Conservation (phyloP, 352 stramenopile genomes). For the Aphanomyces euteiches region DNA sequence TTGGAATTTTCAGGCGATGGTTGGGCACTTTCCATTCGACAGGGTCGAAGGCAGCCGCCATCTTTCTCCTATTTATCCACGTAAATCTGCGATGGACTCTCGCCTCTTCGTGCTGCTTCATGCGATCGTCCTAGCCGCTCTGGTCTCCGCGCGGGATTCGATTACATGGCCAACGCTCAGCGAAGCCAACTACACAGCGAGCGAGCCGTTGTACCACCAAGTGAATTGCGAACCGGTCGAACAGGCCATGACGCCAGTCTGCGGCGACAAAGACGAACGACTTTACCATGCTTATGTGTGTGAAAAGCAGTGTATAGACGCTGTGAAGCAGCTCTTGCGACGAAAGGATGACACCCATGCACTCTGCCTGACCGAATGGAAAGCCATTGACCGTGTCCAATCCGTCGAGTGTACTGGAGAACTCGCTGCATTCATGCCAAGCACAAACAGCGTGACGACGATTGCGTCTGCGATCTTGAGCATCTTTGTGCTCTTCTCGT, state of each 20-base stretch:
- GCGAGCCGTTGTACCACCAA: too few relatives aligned
- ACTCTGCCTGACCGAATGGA: conserved; percentile 24
- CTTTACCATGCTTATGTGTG: conserved; percentile 17
- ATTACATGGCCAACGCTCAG: neutral
- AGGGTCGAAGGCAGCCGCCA: too few relatives aligned
- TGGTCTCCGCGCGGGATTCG: neutral
- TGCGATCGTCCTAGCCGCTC: neutral
- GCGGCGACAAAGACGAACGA: conserved; percentile 8
- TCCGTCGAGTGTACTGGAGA: conserved; percentile 3
- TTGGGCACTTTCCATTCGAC: too few relatives aligned
- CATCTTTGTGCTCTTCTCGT: conserved; percentile 28
- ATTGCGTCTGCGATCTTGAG: conserved; percentile 24
- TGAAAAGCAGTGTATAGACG: conserved; percentile 29
- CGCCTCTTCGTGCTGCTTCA: conserved; percentile 15
- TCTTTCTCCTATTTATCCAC: too few relatives aligned
- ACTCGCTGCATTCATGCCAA: neutral
- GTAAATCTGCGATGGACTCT: neutral
- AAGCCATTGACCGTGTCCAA: conserved; percentile 20
- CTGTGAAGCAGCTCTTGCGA: conserved; percentile 26
- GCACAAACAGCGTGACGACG: conserved; percentile 25
- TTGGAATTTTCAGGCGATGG: too few relatives aligned
- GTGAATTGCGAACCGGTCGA: conserved; percentile 13
- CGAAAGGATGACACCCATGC: conserved; percentile 16
- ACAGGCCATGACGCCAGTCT: conserved; percentile 17
- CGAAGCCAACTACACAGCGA: neutral